Evolutionary conservation across 306 rosid genomes (phyloP).

Genomic region (Glycine tomentella): DNA sequence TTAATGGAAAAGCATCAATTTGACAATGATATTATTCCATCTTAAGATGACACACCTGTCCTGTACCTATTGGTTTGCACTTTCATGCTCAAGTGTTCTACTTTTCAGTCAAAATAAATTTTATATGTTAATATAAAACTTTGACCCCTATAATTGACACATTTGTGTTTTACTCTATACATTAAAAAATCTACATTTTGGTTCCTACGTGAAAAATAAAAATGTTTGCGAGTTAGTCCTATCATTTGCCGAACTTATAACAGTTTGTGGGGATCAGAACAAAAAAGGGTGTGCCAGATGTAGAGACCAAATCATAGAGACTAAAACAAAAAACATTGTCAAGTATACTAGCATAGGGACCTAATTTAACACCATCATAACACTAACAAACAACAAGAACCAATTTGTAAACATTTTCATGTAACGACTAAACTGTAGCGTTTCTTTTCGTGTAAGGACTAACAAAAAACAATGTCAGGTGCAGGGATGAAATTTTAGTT

Average conservation of each 20-base stretch:
- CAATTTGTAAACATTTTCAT: too few relatives aligned
- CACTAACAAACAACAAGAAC: background rate
- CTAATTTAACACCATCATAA: background rate
- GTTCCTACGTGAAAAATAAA: background rate
- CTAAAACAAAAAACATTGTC: background rate
- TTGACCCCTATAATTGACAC: too few relatives aligned
- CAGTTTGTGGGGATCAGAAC: background rate
- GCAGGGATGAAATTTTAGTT: background rate
- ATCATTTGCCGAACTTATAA: background rate
- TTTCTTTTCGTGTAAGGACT: background rate
- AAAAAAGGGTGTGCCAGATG: background rate
- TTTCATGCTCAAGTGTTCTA: slow-evolving; percentile 27
- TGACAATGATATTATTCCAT: background rate
- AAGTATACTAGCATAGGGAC: background rate
- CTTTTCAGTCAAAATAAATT: slow-evolving; percentile 22
- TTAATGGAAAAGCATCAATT: slow-evolving; percentile 29
- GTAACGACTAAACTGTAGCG: too few relatives aligned
- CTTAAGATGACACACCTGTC: slow-evolving; percentile 17
- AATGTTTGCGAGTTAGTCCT: background rate
- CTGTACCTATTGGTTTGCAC: slow-evolving; percentile 8
- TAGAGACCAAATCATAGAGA: background rate
- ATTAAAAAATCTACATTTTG: background rate
- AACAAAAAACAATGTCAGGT: background rate
- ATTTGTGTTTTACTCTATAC: too few relatives aligned
- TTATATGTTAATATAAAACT: background rate